phyloP scores from a whole-genome alignment of 2,329 filamentous ascomycete genomes.

The Aurifilum marmelostoma region DNA sequence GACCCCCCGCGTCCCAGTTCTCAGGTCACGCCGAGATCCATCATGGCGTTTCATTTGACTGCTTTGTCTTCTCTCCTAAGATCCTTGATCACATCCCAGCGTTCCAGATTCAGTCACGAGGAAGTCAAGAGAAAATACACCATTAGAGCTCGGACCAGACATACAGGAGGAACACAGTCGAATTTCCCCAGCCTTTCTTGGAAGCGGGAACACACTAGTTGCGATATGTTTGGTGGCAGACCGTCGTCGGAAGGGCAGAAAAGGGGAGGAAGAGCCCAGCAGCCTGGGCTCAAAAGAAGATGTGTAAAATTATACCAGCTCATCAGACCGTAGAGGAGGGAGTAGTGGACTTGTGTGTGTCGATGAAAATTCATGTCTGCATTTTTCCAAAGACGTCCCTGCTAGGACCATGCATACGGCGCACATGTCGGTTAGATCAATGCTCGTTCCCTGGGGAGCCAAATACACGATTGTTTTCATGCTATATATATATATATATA shows the following conservation, averaged over 20 bases:
- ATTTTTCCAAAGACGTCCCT: constrained; percentile 10
- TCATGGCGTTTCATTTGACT: constrained; percentile 1
- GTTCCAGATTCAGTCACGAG: constrained; percentile 23
- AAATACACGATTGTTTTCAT: not conserved
- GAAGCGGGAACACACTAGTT: constrained; percentile 9
- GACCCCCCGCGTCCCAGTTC: not conserved
- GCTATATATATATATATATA: too few species aligned
- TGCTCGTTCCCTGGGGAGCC: not conserved
- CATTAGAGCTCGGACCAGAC: constrained; percentile 27
- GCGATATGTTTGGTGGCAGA: constrained; percentile 19
- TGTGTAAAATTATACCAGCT: constrained; percentile 28
- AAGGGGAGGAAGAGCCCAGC: constrained; percentile 12
- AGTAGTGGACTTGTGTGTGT: constrained; percentile 23
- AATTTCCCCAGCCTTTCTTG: not conserved
- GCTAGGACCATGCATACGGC: not conserved
- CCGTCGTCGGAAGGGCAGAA: constrained; percentile 7
- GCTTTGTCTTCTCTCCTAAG: constrained; percentile 9
- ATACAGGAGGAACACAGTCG: constrained; percentile 26
- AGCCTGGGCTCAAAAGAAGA: constrained; percentile 21
- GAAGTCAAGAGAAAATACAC: constrained; percentile 28
- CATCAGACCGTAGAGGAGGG: constrained; percentile 21
- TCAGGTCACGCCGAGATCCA: not conserved
- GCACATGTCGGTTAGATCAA: not conserved
- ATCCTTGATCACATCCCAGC: constrained; percentile 25
- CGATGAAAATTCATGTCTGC: constrained; percentile 19